Evolutionary conservation across 108 stramenopile species (phyloP), one percentile per base, ranked within the genome.

Genomic region (Nitzschia sp.): DNA sequence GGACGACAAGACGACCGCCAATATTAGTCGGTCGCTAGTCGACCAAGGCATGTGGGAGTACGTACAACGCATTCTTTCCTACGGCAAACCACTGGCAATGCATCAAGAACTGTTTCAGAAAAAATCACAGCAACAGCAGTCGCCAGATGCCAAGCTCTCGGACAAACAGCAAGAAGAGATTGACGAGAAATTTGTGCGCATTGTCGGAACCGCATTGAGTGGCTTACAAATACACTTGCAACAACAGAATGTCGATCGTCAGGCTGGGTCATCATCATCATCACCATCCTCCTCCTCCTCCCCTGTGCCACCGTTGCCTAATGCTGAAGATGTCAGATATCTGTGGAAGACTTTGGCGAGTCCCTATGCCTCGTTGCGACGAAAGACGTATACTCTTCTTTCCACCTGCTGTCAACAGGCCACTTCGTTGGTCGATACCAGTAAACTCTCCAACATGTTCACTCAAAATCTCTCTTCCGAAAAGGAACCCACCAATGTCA

Each of bases 181-280:
- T 60, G 92, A 89, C 35, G 89, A 93, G 58, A 73, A 81, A 26
- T 91, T 82, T 69, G 89, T 89, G 67, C 84, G 89, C 1, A 76
- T 89, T 21, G 68, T 89, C 0, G 77, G 77, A 11, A 72, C 69
- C 15, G 64, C 71, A 1, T 35, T 86, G 3, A 70, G 69, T 16
- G 81, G 81, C 0, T 31, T 83, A 25, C 58, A 60, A 36, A 3
- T 78, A 17, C 71, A 64, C 34, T 41, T 86, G 1, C 67, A 66
- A 35, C 66, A 58, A 53, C 23, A 36, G 36, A 15, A 54, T 6
- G 31, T 15, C 27, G 63, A 68, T 45, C 58, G 15, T 23, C n/a
- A n/a, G n/a, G n/a, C n/a, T n/a, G n/a, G n/a, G n/a, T n/a, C n/a
- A n/a, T 13, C 16, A 9, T 3, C 8, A 3, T 54, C 52, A 22